Conservation (phyloP, 139 green algal species). For the Chlamydomonas asymmetrica region DNA sequence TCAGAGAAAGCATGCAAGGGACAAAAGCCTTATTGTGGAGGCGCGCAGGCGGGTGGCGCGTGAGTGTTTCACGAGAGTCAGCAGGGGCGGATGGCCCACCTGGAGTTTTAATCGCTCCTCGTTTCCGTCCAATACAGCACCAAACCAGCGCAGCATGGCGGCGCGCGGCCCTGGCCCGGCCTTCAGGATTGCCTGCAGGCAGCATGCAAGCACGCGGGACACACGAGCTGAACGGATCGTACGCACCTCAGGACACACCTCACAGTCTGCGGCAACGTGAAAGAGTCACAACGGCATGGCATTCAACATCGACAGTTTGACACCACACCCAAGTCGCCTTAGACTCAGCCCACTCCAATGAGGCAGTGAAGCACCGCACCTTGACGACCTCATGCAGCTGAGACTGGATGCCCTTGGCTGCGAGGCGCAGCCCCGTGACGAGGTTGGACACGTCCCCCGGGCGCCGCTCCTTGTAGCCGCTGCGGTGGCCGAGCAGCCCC, state of each 20-base stretch:
- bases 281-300: background rate
- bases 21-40: no score
- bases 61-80: no score
- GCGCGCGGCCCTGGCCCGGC: slow-evolving; percentile 68
- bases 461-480: slow-evolving; percentile 16
- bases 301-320: background rate
- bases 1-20: no score
- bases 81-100: no score
- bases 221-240: no score
- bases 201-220: no score
- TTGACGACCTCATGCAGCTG: slow-evolving; percentile 65
- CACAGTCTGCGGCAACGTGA: no score
- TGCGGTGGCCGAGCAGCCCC: no score
- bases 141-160: slow-evolving; percentile 80
- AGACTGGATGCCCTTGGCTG: slow-evolving; percentile 42
- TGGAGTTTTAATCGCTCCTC: slow-evolving; percentile 84
- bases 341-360: no score
- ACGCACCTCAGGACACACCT: no score
- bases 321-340: background rate
- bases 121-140: slow-evolving; percentile 71
- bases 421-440: slow-evolving; percentile 58
- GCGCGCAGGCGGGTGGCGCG: no score
- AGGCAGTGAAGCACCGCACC: slow-evolving; percentile 12
- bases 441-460: slow-evolving; percentile 45
- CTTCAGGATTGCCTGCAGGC: slow-evolving; percentile 54